A percentile compares a stretch with the other conserved stretches of the same genome.
Conservation (phyloP, 306 rosid species). For the Dryas drummondii region DNA sequence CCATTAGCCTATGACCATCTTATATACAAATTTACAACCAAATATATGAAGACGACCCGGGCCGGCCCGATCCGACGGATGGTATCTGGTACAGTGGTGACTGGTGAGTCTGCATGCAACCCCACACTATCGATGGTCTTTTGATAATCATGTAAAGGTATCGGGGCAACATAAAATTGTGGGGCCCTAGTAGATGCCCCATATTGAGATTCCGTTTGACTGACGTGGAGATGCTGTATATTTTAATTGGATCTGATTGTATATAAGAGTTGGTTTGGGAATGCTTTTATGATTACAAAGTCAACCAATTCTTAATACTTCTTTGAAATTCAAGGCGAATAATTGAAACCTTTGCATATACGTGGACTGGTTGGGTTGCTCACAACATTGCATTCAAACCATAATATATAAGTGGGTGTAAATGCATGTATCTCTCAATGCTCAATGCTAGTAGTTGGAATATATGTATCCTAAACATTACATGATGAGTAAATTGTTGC, state of each 20-base stretch:
- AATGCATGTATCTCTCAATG: neutral
- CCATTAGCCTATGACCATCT: too few relatives aligned
- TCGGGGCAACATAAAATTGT: slow-evolving; percentile 19
- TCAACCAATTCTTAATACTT: slow-evolving; percentile 28
- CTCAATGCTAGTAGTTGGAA: neutral
- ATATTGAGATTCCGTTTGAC: slow-evolving; percentile 27
- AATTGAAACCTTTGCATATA: neutral
- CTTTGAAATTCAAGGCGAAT: slow-evolving; percentile 7
- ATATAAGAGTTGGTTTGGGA: slow-evolving; percentile 11
- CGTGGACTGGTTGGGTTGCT: neutral
- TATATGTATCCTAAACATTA: neutral
- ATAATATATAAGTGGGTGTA: slow-evolving; percentile 12
- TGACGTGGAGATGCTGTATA: neutral
- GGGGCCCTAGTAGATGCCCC: slow-evolving; percentile 25
- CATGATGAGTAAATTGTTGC: too few relatives aligned
- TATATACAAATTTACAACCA: too few relatives aligned
- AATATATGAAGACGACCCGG: too few relatives aligned
- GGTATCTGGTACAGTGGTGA: neutral
- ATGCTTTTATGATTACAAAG: slow-evolving; percentile 26
- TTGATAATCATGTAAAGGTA: slow-evolving; percentile 24
- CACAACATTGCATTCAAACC: neutral
- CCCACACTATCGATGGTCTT: slow-evolving; percentile 19
- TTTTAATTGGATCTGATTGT: slow-evolving; percentile 8
- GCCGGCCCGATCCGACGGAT: neutral
- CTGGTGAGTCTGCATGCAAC: neutral